Evolutionary conservation across 2,329 filamentous ascomycete genomes (phyloP).

Genomic region (Trichoderma sp.): DNA sequence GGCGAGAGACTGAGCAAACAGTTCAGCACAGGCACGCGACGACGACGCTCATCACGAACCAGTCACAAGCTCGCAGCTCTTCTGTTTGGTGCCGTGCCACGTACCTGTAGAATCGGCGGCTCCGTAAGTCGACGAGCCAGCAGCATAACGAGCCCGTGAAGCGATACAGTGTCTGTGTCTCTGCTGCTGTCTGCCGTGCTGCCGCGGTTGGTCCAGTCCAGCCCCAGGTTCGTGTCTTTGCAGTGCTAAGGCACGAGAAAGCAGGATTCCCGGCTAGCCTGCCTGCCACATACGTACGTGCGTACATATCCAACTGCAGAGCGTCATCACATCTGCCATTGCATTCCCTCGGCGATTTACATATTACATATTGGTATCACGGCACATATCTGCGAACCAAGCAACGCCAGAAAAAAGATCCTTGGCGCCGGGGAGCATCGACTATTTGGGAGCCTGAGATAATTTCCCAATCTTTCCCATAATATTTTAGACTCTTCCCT

Average conservation of each 20-base stretch:
- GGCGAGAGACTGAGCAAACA: neutral
- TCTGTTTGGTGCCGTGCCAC: constrained; percentile 1
- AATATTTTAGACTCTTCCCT: constrained; percentile 17
- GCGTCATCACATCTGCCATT: constrained; percentile 14
- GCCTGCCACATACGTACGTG: neutral
- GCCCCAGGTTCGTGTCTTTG: neutral
- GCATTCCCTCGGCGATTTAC: constrained; percentile 7
- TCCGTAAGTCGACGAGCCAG: neutral
- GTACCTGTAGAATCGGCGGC: neutral
- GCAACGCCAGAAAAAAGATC: constrained; percentile 6
- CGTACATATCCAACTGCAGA: neutral
- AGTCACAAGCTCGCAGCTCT: neutral
- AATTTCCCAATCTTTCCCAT: constrained; percentile 18
- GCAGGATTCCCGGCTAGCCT: constrained; percentile 12
- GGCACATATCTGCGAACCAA: constrained; percentile 5
- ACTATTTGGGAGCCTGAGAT: constrained; percentile 8
- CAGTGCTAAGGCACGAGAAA: neutral
- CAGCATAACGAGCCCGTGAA: neutral
- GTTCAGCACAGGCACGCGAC: neutral
- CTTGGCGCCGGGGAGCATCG: constrained; percentile 16
- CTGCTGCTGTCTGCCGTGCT: neutral
- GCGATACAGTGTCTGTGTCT: neutral
- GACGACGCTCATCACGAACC: neutral
- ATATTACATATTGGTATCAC: constrained; percentile 9
- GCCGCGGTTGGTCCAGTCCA: neutral